Evolutionary conservation across 495 filamentous ascomycete genomes (phyloP).

Genomic region (Penicillium soppii): DNA sequence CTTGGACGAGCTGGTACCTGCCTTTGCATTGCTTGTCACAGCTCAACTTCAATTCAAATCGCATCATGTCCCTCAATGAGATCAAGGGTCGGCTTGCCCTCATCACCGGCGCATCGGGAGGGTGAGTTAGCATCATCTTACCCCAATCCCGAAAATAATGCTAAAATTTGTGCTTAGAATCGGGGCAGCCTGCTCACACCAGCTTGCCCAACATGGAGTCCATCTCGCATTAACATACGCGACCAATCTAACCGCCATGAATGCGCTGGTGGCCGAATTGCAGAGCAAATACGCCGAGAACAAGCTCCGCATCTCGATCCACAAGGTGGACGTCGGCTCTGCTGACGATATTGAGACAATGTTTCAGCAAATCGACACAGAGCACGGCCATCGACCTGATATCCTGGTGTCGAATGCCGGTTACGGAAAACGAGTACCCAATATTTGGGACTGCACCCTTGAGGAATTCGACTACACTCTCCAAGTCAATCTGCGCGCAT

Average conservation of each 20-base stretch:
- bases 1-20: background rate
- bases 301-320: constrained; percentile 48
- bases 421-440: constrained; percentile 47
- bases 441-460: constrained; percentile 51
- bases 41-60: background rate
- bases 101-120: constrained; percentile 65
- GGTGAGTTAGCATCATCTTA: constrained; percentile 38
- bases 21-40: background rate
- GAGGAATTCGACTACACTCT: constrained; percentile 70
- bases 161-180: constrained; percentile 40
- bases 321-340: constrained; percentile 57
- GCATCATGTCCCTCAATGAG: constrained; percentile 45
- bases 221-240: constrained; percentile 64
- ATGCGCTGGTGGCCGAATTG: constrained; percentile 43
- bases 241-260: constrained; percentile 46
- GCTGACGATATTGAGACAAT: constrained; percentile 50
- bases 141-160: background rate
- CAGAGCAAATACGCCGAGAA: constrained; percentile 25
- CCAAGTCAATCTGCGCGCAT: constrained; percentile 62
- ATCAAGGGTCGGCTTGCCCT: constrained; percentile 59
- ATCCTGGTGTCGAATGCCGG: constrained; percentile 63
- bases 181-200: constrained; percentile 58
- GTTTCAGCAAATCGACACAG: constrained; percentile 49
- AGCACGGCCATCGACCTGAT: constrained; percentile 57
- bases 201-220: constrained; percentile 51